These are phyloP conservation scores for Mortierella sp. DNA, from an alignment of 371 early-diverging fungal species.

Conservation along the genomic window DNA sequence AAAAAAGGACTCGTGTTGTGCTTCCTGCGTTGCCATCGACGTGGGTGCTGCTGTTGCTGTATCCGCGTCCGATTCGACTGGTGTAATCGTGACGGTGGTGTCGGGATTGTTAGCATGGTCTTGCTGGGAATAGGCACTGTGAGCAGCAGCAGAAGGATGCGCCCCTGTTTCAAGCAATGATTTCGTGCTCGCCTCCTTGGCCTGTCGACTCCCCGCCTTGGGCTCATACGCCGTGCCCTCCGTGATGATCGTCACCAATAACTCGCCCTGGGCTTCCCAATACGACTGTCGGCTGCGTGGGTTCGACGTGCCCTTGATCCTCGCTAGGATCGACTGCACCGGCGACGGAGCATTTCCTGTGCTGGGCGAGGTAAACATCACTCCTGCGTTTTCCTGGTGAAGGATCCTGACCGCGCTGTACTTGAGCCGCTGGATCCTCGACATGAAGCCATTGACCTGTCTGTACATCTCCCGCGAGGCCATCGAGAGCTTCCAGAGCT, in stretches of 20 bases:
- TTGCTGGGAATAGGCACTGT: not conserved
- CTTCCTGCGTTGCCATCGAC: not conserved
- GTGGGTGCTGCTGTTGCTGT: not conserved
- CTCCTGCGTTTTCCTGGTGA: constrained; percentile 38
- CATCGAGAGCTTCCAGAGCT: constrained; percentile 47
- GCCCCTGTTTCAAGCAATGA: constrained; percentile 12
- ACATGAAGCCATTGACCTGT: constrained; percentile 28
- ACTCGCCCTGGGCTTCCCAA: constrained; percentile 42
- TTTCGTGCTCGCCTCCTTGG: constrained; percentile 13
- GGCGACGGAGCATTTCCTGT: not conserved
- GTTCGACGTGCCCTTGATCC: constrained; percentile 17
- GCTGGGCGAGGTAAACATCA: not conserved
- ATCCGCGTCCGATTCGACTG: not conserved
- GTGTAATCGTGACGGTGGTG: not conserved
- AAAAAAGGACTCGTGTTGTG: not conserved
- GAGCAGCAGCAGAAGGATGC: not conserved
- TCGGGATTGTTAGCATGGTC: not conserved
- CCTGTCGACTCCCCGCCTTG: constrained; percentile 11
- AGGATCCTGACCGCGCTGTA: constrained; percentile 39
- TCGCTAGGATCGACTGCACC: not conserved
- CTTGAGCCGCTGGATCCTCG: constrained; percentile 34
- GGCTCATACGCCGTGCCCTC: constrained; percentile 36
- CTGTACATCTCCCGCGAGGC: constrained; percentile 37
- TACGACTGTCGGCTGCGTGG: constrained; percentile 33
- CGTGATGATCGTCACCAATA: constrained; percentile 32